Evolutionary conservation across 495 filamentous ascomycete species (phyloP).

Genomic region (Xylaria acuta): DNA sequence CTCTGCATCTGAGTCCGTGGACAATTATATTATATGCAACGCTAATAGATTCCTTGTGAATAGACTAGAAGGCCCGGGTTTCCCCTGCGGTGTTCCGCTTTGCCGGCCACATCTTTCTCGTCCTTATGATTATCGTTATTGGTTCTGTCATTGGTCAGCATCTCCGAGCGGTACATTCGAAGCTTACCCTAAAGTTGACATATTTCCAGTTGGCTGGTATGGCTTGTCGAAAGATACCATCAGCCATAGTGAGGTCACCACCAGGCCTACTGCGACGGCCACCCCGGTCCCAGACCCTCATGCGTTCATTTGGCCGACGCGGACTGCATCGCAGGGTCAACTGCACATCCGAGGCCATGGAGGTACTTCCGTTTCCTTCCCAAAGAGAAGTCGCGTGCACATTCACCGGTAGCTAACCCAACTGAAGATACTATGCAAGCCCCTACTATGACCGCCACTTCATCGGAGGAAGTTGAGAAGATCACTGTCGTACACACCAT

Average conservation of each 20-base stretch:
- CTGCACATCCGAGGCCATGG: background rate
- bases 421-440: background rate
- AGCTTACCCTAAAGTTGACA: background rate
- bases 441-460: background rate
- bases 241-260: background rate
- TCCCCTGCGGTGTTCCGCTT: background rate
- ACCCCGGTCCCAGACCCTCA: background rate
- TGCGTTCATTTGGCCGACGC: background rate
- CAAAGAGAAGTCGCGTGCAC: background rate
- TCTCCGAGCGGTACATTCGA: background rate
- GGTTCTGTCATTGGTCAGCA: constrained; percentile 11
- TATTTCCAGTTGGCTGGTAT: constrained; percentile 19
- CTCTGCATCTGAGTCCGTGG: background rate
- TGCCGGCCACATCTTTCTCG: constrained; percentile 12
- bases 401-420: background rate
- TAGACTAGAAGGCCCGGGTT: constrained; percentile 1
- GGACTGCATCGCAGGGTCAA: background rate
- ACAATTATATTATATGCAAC: background rate
- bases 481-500: constrained; percentile 11
- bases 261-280: background rate
- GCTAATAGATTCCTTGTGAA: background rate
- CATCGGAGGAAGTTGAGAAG: background rate
- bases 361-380: background rate
- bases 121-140: constrained; percentile 1
- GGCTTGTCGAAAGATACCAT: constrained; percentile 10